A percentile compares a stretch with the other conserved stretches of the same genome.
phyloP scores from a whole-genome alignment of 352 stramenopile species.

The Phytophthora sp. region DNA sequence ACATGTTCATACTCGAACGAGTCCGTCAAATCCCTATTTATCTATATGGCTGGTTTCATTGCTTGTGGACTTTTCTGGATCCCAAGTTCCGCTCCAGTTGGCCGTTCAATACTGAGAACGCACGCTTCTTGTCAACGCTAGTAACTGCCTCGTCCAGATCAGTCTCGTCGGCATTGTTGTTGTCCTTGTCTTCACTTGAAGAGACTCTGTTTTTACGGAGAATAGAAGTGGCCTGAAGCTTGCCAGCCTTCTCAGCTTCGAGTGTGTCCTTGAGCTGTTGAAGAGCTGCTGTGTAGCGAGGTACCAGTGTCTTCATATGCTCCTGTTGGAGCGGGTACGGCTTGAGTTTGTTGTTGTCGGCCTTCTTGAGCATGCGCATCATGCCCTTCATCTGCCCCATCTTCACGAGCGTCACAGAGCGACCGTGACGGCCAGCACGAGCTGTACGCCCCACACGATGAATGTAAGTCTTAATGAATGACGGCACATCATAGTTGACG shows the following conservation, averaged over 20 bases:
- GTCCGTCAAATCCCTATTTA: too few relatives aligned
- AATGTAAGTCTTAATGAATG: slow-evolving; percentile 93
- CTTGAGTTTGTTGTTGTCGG: slow-evolving; percentile 76
- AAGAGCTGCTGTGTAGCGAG: slow-evolving; percentile 72
- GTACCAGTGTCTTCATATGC: slow-evolving; percentile 84
- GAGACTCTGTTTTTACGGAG: slow-evolving; percentile 33
- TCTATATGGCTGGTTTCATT: slow-evolving; percentile 32
- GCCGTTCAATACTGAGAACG: slow-evolving; percentile 56
- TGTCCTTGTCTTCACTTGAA: slow-evolving; percentile 3
- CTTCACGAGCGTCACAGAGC: slow-evolving; percentile 83
- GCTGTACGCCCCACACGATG: slow-evolving; percentile 86
- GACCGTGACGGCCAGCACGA: slow-evolving; percentile 77
- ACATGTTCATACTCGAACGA: slow-evolving; percentile 25
- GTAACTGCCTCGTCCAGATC: slow-evolving; percentile 42
- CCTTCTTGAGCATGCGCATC: slow-evolving; percentile 86
- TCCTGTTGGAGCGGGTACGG: slow-evolving; percentile 65
- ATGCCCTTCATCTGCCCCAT: slow-evolving; percentile 83
- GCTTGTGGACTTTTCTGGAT: slow-evolving; percentile 46
- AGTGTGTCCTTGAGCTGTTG: slow-evolving; percentile 81
- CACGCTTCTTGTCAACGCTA: slow-evolving; percentile 58
- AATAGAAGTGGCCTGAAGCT: slow-evolving; percentile 55
- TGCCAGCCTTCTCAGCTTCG: slow-evolving; percentile 76
- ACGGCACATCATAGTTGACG: slow-evolving; percentile 95
- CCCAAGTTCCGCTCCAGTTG: slow-evolving; percentile 69
- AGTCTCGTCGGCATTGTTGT: slow-evolving; percentile 8